Percentiles rank a stretch among this genome's conserved stretches.
These are phyloP conservation scores for Aspergillus oerlinghausenensis DNA, from an alignment of 2,329 filamentous ascomycete species.

Conservation along the genomic window DNA sequence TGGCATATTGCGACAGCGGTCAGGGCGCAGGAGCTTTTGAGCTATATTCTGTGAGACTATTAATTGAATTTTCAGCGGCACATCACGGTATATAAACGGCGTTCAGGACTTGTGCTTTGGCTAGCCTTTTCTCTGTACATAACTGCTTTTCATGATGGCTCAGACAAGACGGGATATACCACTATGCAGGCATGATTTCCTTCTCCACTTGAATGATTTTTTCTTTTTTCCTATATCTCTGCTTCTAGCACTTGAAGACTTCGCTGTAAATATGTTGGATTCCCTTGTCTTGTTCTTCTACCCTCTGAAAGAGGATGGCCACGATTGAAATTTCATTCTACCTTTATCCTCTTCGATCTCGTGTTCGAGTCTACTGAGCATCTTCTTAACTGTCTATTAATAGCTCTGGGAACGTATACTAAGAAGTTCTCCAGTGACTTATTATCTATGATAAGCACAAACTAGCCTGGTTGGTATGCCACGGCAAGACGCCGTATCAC, in stretches of 20 bases:
- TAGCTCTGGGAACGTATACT: neutral
- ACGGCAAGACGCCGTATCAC: no score
- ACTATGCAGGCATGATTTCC: neutral
- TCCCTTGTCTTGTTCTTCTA: neutral
- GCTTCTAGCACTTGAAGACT: neutral
- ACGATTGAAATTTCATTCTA: neutral
- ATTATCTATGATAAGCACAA: neutral
- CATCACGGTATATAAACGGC: constrained; percentile 6
- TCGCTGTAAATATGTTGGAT: neutral
- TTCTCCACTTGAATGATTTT: neutral
- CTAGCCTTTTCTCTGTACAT: constrained; percentile 9
- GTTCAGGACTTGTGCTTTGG: constrained; percentile 6
- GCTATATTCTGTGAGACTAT: constrained; percentile 34
- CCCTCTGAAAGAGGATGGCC: neutral
- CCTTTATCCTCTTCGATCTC: neutral
- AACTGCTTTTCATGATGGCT: constrained; percentile 2
- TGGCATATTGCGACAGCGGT: constrained; percentile 46
- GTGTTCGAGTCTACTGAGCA: neutral
- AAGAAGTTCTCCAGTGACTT: neutral
- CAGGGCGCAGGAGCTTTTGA: constrained; percentile 39
- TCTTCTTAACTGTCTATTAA: neutral
- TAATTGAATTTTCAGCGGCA: constrained; percentile 3
- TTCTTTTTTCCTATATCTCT: neutral
- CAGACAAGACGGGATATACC: constrained; percentile 1
- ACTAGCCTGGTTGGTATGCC: neutral